Evolutionary conservation across 23 red algal genomes (phyloP).

Genomic region (Gracilariopsis chorda): DNA sequence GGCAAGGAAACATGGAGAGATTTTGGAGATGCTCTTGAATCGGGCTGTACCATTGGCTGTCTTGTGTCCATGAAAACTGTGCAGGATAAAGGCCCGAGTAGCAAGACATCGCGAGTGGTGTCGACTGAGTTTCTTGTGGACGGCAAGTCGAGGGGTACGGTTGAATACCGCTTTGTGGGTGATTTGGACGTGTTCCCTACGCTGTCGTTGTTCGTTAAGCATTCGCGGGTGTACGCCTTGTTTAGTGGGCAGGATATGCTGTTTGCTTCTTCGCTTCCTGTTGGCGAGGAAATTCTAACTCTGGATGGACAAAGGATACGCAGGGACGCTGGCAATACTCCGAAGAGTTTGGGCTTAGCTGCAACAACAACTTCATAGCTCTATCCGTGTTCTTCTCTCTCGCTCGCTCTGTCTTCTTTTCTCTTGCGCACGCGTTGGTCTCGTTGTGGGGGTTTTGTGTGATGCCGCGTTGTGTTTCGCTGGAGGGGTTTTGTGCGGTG

Average conservation of each 20-base stretch:
- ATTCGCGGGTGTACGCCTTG: slow-evolving; percentile 76
- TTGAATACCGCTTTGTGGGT: slow-evolving; percentile 82
- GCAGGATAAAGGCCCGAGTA: neutral
- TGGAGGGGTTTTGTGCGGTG: too few species aligned
- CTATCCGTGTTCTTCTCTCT: too few species aligned
- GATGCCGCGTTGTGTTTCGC: too few species aligned
- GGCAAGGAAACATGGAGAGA: slow-evolving; percentile 92
- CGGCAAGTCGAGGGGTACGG: slow-evolving; percentile 49
- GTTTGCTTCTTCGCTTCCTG: slow-evolving; percentile 52
- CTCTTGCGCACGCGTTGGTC: too few species aligned
- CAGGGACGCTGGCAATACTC: slow-evolving; percentile 43
- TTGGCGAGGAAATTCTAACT: slow-evolving; percentile 60
- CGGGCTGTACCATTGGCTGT: slow-evolving; percentile 74
- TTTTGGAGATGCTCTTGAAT: slow-evolving; percentile 64
- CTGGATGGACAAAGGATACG: slow-evolving; percentile 58
- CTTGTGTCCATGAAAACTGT: slow-evolving; percentile 50
- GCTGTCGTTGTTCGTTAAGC: slow-evolving; percentile 72
- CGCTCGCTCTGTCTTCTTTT: too few species aligned
- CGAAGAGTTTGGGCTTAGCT: slow-evolving; percentile 14
- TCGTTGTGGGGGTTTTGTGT: too few species aligned
- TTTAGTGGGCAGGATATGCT: slow-evolving; percentile 86
- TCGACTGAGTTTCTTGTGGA: slow-evolving; percentile 71
- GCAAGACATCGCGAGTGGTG: neutral
- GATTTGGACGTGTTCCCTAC: slow-evolving; percentile 86
- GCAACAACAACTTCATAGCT: too few species aligned